Conservation (phyloP, 371 early-diverging fungal genomes). For the Mucor plumbeus region DNA sequence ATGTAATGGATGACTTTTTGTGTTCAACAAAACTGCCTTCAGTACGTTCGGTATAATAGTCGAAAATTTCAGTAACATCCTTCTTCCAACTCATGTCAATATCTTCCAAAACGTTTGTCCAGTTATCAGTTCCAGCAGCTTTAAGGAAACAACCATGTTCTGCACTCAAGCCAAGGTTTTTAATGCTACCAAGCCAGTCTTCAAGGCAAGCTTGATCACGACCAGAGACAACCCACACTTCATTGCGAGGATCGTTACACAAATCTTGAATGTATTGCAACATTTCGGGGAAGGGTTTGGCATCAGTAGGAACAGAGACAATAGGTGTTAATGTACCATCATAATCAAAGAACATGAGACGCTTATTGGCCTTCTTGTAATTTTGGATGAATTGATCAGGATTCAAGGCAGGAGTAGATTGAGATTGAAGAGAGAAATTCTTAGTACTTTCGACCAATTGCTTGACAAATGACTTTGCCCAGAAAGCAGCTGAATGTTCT, state of each 20-base stretch:
- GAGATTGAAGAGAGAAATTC: constrained; percentile 50
- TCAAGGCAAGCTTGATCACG: constrained; percentile 84
- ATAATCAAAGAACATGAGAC: constrained; percentile 85
- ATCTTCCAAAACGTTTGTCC: constrained; percentile 78
- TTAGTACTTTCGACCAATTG: constrained; percentile 52
- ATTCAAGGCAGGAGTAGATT: constrained; percentile 73
- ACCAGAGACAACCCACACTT: constrained; percentile 91
- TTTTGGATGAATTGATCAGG: constrained; percentile 31
- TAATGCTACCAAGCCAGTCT: constrained; percentile 82
- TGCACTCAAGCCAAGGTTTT: constrained; percentile 78
- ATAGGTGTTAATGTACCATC: constrained; percentile 88
- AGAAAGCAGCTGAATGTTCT: constrained; percentile 88
- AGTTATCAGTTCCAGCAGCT: constrained; percentile 49
- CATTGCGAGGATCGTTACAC: constrained; percentile 76
- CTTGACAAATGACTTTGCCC: constrained; percentile 85
- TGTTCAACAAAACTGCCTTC: constrained; percentile 85
- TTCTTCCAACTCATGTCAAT: constrained; percentile 87
- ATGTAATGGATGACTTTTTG: constrained; percentile 84
- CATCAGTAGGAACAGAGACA: constrained; percentile 43
- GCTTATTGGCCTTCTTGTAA: constrained; percentile 61
- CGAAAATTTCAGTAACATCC: constrained; percentile 85
- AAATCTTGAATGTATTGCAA: constrained; percentile 49
- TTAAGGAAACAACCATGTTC: constrained; percentile 72
- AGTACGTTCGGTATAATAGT: constrained; percentile 91
- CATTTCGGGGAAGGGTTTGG: constrained; percentile 56